Evolutionary conservation across 495 filamentous ascomycete species (phyloP).

Genomic region (Sordaria brevicollis): DNA sequence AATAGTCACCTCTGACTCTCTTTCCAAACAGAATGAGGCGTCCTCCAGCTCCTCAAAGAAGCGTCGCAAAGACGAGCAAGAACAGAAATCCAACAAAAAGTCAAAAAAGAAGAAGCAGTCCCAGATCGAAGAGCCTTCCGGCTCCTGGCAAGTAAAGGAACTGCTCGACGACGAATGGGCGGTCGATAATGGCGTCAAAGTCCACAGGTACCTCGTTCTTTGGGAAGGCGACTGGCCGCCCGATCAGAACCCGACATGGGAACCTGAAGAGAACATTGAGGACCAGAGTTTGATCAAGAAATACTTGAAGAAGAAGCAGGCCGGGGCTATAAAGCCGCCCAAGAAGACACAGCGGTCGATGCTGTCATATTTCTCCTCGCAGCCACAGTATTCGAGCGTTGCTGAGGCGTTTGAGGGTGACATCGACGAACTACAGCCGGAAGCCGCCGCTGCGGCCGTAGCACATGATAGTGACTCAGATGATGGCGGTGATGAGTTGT

Average conservation of each 20-base stretch:
- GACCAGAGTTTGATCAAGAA: slow-evolving; percentile 14
- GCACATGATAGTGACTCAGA: slow-evolving; percentile 1
- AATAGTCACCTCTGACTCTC: neutral
- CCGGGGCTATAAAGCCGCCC: slow-evolving; percentile 5
- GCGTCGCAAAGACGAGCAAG: neutral
- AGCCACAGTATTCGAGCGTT: slow-evolving; percentile 26
- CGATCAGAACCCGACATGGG: slow-evolving; percentile 38
- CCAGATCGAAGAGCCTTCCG: neutral
- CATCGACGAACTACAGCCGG: slow-evolving; percentile 5
- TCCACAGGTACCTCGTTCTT: slow-evolving; percentile 30
- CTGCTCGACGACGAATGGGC: slow-evolving; percentile 25
- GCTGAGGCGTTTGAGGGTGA: slow-evolving; percentile 31
- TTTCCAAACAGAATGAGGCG: neutral
- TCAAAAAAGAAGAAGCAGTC: slow-evolving; percentile 8
- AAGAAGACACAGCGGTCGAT: slow-evolving; percentile 6
- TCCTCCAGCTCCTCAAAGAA: neutral
- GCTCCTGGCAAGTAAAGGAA: slow-evolving; percentile 27
- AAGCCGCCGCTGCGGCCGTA: neutral
- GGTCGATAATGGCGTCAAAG: slow-evolving; percentile 8
- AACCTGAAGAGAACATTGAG: slow-evolving; percentile 31
- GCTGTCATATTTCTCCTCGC: slow-evolving; percentile 3
- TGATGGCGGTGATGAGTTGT: slow-evolving; percentile 5
- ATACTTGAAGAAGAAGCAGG: slow-evolving; percentile 23
- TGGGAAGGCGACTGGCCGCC: slow-evolving; percentile 40
- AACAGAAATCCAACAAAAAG: neutral